Base-by-base conservation (phyloP, 176 grass and related monocot species). In the Rhynchospora breviuscula region DNA sequence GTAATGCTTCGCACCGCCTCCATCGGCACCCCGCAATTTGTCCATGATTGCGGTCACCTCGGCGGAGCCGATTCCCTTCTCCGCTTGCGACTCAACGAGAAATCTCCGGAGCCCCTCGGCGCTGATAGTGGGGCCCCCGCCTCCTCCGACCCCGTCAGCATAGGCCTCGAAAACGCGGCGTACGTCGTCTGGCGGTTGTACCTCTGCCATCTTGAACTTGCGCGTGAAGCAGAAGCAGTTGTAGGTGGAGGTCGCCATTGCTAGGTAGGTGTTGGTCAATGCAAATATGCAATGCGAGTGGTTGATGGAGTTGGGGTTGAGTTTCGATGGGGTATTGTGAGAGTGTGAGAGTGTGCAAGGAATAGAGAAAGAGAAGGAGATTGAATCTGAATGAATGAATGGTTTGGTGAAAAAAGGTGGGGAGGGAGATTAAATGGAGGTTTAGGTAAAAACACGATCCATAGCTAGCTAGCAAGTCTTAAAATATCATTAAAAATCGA, bases 151-250 rank as follows among this genome's bases (percentile, higher is more conserved):
- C 23, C 69, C 87, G 3, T 85, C 90, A 40, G 60, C 79, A 15
- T 85, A 82, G 0, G 71, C 8, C 88, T 97, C 94, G 59, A 92
- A 84, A 13, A 82, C 87, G 48, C 61, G 85, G 62, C 80, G 85
- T 80, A 97, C 88, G 53, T 97, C 94, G 2, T 85, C 85, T 25
- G 92, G 92, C 56, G 90, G 90, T 80, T 90, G 86, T 0, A 86
- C 84, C 69, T 85, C 88, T 7, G 75, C 87, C 58, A 78, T 83
- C 14, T 82, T 87, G 90, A 97, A 97, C 94, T 97, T 97, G 60
- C 90, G 87, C 8, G 90, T 92, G 88, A 97, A 97, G 88, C 87
- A 94, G 80, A 97, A 89, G 49, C 92, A 94, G 84, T 87, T 90
- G 81, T 81, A 88, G 88, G 58, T 80, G 64, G 87, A 91, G 86